These are phyloP conservation scores for Vigna mungo DNA, from an alignment of 306 rosid genomes.

Conservation along the genomic window DNA sequence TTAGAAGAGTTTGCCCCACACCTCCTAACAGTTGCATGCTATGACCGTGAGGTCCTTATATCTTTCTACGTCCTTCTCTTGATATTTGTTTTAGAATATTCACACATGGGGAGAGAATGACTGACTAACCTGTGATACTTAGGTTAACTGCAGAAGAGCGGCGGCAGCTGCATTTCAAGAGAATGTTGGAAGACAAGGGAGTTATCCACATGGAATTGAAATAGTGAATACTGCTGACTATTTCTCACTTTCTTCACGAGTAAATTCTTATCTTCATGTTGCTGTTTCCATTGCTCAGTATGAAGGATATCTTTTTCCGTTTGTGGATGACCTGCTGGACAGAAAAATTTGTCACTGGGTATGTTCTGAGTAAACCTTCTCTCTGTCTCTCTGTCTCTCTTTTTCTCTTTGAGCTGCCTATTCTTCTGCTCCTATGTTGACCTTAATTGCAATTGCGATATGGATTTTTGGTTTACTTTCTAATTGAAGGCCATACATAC, in stretches of 20 bases:
- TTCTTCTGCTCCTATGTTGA: constrained; percentile 17
- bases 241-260: constrained; percentile 91
- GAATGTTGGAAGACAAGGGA: constrained; percentile 99
- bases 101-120: constrained; percentile 28
- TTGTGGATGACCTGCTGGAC: constrained; percentile 78
- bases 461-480: constrained; percentile 42
- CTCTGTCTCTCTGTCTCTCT: background rate
- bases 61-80: constrained; percentile 35
- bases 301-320: constrained; percentile 84
- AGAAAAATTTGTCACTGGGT: constrained; percentile 97
- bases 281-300: constrained; percentile 80
- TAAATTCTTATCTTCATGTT: constrained; percentile 76
- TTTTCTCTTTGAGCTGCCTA: constrained; percentile 23
- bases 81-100: constrained; percentile 40
- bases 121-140: constrained; percentile 51
- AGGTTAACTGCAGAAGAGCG: constrained; percentile 99
- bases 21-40: constrained; percentile 92
- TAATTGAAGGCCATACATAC: constrained; percentile 10
- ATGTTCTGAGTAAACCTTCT: constrained; percentile 48
- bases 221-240: constrained; percentile 92
- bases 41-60: constrained; percentile 87
- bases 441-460: constrained; percentile 5
- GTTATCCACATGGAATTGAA: constrained; percentile 95
- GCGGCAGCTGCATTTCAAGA: constrained; percentile 99
- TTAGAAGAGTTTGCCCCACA: constrained; percentile 90